Base-by-base conservation (phyloP, 2,329 filamentous ascomycete species). In the Colletotrichum sp. region DNA sequence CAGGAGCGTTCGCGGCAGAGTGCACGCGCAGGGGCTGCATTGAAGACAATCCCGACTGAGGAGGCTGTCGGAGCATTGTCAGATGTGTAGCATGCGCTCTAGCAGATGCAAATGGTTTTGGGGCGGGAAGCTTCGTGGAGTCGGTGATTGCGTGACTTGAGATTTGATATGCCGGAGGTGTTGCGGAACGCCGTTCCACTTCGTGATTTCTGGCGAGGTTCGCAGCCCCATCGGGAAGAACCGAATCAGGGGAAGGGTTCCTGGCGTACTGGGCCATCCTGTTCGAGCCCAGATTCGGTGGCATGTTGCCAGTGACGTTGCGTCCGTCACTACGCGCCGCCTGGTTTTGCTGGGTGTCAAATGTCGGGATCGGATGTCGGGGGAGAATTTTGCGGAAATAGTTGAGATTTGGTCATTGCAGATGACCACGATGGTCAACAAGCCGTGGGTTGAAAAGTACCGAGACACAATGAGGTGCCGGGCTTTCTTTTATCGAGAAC, bases 81-180 rank as follows among this genome's bases (percentile, higher is more conserved):
- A 21, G 43, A 52, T 78, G 84, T 67, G 63, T 77, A 67, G 72
- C 78, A 58, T 79, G 68, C n/a, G 82, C 74, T 67, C 84, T 83
- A 38, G 79, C 79, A 73, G 77, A 67, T 67, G 65, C 55, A 26
- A 58, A 58, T 30, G 78, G 69, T 34, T 78, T 81, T 15, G 87
- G 85, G 18, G 84, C 72, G n/a, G 82, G 82, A 15, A 86, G 79
- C 73, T 82, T 84, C 61, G 83, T 82, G 58, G 83, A 80, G 69
- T 85, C 82, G 48, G 82, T 80, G 36, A 81, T 73, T n/a, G 79
- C 77, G 36, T 83, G 82, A 24, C 81, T 80, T 13, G 43, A 52
- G 15, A 8, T 55, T 26, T 26, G 18, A 55, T 32, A 61, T 30
- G 60, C 32, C 36, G 61, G 61, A 24, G 38, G n/a, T 16, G 38